Conservation (phyloP, 2,329 filamentous ascomycete species). For the Alternaria ethzedia region DNA sequence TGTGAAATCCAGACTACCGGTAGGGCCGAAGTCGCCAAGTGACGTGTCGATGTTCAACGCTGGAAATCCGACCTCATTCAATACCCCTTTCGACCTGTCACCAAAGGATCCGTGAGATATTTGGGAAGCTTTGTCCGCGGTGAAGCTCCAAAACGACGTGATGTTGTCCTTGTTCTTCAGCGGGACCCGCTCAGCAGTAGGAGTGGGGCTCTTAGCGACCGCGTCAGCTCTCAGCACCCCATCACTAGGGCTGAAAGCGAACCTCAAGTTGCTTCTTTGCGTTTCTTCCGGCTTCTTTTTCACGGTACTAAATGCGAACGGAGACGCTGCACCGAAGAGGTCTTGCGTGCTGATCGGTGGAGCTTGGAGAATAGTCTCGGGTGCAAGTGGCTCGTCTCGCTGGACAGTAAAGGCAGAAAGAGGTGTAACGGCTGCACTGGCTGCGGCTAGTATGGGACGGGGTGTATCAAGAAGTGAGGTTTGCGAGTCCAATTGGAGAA, state of each 20-base stretch:
- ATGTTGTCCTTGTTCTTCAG: constrained; percentile 36
- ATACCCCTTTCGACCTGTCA: constrained; percentile 9
- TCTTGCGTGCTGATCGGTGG: constrained; percentile 52
- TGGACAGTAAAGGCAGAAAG: constrained; percentile 35
- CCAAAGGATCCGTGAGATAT: constrained; percentile 11
- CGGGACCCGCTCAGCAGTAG: constrained; percentile 28
- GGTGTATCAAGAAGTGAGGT: constrained; percentile 23
- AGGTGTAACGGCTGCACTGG: constrained; percentile 37
- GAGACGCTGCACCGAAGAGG: constrained; percentile 50
- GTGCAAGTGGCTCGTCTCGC: constrained; percentile 22
- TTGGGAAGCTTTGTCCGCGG: constrained; percentile 33
- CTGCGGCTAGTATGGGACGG: constrained; percentile 14
- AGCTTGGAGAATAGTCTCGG: constrained; percentile 19
- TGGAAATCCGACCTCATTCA: constrained; percentile 23
- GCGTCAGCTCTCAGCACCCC: constrained; percentile 8
- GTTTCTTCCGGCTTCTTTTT: constrained; percentile 45
- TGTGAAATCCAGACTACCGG: constrained; percentile 32
- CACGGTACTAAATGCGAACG: constrained; percentile 50
- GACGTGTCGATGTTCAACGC: constrained; percentile 31
- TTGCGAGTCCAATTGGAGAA: constrained; percentile 25
- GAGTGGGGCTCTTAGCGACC: constrained; percentile 29
- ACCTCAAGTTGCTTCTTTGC: constrained; percentile 30
- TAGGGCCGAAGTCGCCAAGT: constrained; percentile 29
- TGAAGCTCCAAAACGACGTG: constrained; percentile 19
- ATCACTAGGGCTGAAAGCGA: constrained; percentile 26